These are phyloP conservation scores for Curvularia lunata DNA, from an alignment of 2,329 filamentous ascomycete species.

Conservation along the genomic window DNA sequence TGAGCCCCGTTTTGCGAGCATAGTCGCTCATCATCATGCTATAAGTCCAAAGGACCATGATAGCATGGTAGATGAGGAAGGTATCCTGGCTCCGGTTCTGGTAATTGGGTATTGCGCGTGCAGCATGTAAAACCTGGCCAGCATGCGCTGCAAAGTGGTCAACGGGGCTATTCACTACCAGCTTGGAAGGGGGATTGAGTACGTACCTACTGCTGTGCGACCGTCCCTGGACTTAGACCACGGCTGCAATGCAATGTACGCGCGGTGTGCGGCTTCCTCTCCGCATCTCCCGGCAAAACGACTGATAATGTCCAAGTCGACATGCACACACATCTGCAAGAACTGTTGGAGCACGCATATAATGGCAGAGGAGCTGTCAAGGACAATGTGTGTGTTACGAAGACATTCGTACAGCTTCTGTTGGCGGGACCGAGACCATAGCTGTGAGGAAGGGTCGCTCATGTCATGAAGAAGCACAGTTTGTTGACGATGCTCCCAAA, in stretches of 20 bases:
- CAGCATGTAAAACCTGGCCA: slow-evolving; percentile 26
- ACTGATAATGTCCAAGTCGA: slow-evolving; percentile 67
- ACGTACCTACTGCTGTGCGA: slow-evolving; percentile 18
- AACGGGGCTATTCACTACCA: neutral
- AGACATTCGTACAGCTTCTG: slow-evolving; percentile 45
- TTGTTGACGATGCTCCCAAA: slow-evolving; percentile 30
- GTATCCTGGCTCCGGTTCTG: slow-evolving; percentile 28
- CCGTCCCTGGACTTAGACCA: slow-evolving; percentile 53
- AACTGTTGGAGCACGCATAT: slow-evolving; percentile 53
- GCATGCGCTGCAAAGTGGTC: slow-evolving; percentile 16
- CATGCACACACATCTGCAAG: slow-evolving; percentile 67
- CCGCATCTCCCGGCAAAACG: slow-evolving; percentile 70
- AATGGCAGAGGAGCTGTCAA: slow-evolving; percentile 32
- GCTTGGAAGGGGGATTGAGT: neutral
- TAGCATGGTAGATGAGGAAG: slow-evolving; percentile 28
- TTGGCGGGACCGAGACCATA: slow-evolving; percentile 27
- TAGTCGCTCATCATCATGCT: slow-evolving; percentile 30
- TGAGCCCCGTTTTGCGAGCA: slow-evolving; percentile 18
- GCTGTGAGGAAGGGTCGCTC: slow-evolving; percentile 26
- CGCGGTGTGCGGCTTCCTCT: slow-evolving; percentile 63
- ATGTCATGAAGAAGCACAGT: slow-evolving; percentile 17
- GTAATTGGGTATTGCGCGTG: slow-evolving; percentile 23
- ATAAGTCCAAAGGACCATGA: slow-evolving; percentile 36
- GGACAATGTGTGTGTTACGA: slow-evolving; percentile 53
- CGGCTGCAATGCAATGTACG: slow-evolving; percentile 25